Evolutionary conservation across 371 early-diverging fungal genomes (phyloP), one percentile per base, ranked within the genome.

Genomic region (Actinomortierella ambigua): DNA sequence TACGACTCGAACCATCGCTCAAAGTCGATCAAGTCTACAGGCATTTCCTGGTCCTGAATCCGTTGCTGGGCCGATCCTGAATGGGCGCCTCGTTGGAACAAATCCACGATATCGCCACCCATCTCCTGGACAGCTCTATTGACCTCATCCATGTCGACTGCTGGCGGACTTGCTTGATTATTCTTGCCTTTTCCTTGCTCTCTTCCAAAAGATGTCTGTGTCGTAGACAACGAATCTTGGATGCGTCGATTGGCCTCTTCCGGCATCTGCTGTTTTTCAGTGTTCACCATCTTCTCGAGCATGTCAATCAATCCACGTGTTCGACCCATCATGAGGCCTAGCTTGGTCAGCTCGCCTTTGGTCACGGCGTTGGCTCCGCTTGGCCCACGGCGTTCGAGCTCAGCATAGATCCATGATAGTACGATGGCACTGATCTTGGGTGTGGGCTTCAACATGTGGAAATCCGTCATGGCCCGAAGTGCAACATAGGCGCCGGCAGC

Each of bases 391-490:
- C 56, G 47, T 4, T 73, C 57, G 15, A 67, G 24, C 48, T 59
- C 61, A 28, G 63, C 49, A 26, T 18, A 48, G 2, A 63, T 67
- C 75, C 67, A 66, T 17, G 51, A 48, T 29, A 63, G 55, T 17
- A 67, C 57, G n/a, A 73, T 67, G 23, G 63, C 75, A 4, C 42
- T 67, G 67, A 73, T 73, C 28, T 73, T 73, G 15, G 75, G 75
- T 1, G 75, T 63, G 0, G 67, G 64, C 28, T 63, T 61, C 42
- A 73, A 26, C 5, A 50, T 28, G 51, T 67, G 63, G 43, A 63
- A 56, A 22, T 73, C 75, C 14, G 63, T 29, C 49, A 66, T 26
- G 6, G 57, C 53, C 14, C 61, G 52, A 9, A 60, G 52, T 1
- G 68, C 67, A 2, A 73, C 68, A 1, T 60, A 28, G 2, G 75